Evolutionary conservation across 805 yeast genomes (phyloP), one percentile per base, ranked within the genome.

Genomic region (Yarrowia hollandica): DNA sequence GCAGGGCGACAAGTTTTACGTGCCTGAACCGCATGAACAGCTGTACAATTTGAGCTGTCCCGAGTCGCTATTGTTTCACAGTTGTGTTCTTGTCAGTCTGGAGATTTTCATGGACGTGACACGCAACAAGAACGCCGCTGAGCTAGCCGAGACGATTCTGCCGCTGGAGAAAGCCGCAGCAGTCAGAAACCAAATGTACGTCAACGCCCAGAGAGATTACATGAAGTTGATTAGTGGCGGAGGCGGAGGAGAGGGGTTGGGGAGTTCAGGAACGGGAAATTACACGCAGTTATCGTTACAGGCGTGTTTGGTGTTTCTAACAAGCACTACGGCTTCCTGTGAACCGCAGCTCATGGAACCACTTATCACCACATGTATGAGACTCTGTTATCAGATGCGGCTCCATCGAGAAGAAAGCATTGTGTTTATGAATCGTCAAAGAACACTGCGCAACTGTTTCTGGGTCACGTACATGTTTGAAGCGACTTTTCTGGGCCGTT

Each of bases 381-480:
- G 41, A 33, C 34, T 26, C n/a, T 48, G 56, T n/a, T 34, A 34
- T 12, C 56, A 48, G 41, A 48, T 48, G 56, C 15, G 41, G 11
- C n/a, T 48, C 14, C 56, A 48, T 19, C 8, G 56, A 22, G 56
- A 48, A 15, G 38, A 31, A 11, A 33, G 22, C 23, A 48, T 46
- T 9, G 28, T 11, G 10, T 31, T 31, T 15, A 31, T 46, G 38
- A 15, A 28, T 14, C 28, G 34, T 2, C 41, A 34, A 2, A 10
- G 39, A 11, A 34, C 56, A 2, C 39, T 48, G 9, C 4, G 56
- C n/a, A 48, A 48, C 31, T 48, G 56, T 12, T 48, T 48, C 31
- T 48, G 56, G 56, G 41, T 30, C 15, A 34, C 56, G 18, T 48
- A 48, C 41, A 48, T 34, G 38, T 48, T 21, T 5, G 56, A 48